Evolutionary conservation across 495 filamentous ascomycete genomes (phyloP).

Genomic region (Hypoxylon lenormandii): DNA sequence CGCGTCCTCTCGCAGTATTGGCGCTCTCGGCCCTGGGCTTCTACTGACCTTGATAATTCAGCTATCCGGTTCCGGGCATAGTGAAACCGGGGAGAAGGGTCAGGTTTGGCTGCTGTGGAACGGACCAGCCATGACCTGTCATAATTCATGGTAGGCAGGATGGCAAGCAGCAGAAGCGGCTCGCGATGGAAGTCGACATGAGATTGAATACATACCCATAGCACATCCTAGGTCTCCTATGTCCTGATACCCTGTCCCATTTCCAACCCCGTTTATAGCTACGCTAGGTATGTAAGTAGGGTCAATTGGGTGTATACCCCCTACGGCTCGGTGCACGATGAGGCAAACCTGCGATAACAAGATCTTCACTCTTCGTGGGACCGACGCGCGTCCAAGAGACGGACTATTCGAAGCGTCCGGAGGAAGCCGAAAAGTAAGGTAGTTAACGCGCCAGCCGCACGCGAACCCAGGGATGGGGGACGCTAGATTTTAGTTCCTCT

Average conservation of each 20-base stretch:
- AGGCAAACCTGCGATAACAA: background rate
- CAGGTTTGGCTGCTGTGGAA: slow-evolving; percentile 39
- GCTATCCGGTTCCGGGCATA: slow-evolving; percentile 39
- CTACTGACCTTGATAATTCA: slow-evolving; percentile 4
- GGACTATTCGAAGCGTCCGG: slow-evolving; percentile 35
- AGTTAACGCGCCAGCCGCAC: slow-evolving; percentile 41
- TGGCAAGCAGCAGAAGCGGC: slow-evolving; percentile 2
- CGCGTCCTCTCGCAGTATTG: background rate
- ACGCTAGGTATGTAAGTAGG: background rate
- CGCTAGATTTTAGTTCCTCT: slow-evolving; percentile 38
- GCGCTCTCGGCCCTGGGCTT: slow-evolving; percentile 13
- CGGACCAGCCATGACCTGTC: slow-evolving; percentile 28
- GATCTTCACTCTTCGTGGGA: slow-evolving; percentile 16
- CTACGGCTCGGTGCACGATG: background rate
- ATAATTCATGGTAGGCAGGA: slow-evolving; percentile 19
- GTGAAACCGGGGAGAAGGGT: slow-evolving; percentile 36
- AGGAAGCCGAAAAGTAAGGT: slow-evolving; percentile 39
- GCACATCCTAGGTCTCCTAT: too few relatives aligned
- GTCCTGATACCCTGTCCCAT: too few relatives aligned
- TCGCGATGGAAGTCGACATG: background rate
- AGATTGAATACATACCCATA: too few relatives aligned
- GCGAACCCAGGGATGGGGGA: slow-evolving; percentile 42
- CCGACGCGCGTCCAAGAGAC: slow-evolving; percentile 35
- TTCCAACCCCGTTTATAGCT: background rate
- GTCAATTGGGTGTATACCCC: background rate